phyloP scores from a whole-genome alignment of 768 basidiomycete genomes.

The Termitomyces sp. region DNA sequence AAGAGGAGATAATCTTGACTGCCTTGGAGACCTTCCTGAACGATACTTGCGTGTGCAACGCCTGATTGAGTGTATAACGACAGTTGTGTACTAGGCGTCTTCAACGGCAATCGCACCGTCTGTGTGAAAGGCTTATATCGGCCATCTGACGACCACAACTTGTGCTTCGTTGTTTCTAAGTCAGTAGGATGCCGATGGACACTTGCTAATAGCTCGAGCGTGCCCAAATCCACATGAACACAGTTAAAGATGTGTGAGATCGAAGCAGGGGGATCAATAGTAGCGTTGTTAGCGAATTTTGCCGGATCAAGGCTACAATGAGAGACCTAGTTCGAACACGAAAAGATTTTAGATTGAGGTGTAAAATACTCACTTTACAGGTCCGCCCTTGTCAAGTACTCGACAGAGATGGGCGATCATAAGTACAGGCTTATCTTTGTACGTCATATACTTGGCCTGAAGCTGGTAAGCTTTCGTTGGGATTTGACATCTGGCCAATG shows the following conservation, averaged over 20 bases:
- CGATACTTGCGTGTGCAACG: background rate
- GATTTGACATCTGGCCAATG: constrained; percentile 45
- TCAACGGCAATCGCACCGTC: background rate
- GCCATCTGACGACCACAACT: background rate
- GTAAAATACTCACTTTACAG: constrained; percentile 10
- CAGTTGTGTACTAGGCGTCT: background rate
- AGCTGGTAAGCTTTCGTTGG: constrained; percentile 48
- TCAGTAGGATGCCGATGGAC: background rate
- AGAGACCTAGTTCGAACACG: constrained; percentile 3
- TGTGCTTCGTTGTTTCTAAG: background rate
- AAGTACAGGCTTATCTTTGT: constrained; percentile 39
- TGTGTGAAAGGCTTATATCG: background rate
- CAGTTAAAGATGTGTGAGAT: constrained; percentile 41
- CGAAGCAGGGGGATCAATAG: constrained; percentile 37
- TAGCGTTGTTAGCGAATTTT: constrained; percentile 26
- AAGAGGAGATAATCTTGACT: background rate
- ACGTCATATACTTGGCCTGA: constrained; percentile 56
- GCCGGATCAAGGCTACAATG: constrained; percentile 26
- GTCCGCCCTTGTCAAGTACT: constrained; percentile 5
- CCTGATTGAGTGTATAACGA: background rate
- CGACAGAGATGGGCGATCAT: constrained; percentile 39
- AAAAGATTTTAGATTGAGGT: background rate
- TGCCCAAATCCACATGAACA: constrained; percentile 32
- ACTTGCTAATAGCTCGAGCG: constrained; percentile 34
- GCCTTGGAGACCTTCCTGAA: background rate